A percentile compares a stretch with the other conserved stretches of the same genome.
phyloP scores from a whole-genome alignment of 2,329 filamentous ascomycete genomes.

The Domatiomyces globalis region DNA sequence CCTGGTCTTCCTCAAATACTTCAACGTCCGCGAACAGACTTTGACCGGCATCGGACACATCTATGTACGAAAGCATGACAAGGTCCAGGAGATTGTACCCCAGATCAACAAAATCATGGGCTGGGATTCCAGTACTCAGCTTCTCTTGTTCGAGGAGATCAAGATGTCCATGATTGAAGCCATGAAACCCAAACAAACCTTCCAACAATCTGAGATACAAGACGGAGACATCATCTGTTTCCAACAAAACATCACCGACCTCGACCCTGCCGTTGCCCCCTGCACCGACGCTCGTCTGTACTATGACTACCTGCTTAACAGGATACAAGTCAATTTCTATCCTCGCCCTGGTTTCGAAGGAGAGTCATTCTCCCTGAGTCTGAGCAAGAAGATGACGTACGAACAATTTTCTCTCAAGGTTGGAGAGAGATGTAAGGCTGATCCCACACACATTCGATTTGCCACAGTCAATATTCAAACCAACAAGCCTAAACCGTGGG shows the following conservation, averaged over 20 bases:
- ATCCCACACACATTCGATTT: constrained; percentile 79
- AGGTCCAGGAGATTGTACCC: constrained; percentile 68
- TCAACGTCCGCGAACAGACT: constrained; percentile 62
- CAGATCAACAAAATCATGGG: constrained; percentile 69
- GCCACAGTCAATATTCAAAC: constrained; percentile 67
- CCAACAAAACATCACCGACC: constrained; percentile 46
- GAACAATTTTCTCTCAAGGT: constrained; percentile 76
- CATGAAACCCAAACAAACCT: constrained; percentile 78
- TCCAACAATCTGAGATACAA: constrained; percentile 85
- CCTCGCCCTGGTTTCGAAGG: constrained; percentile 41
- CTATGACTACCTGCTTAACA: constrained; percentile 86
- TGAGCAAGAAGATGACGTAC: constrained; percentile 82
- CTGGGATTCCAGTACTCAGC: constrained; percentile 62
- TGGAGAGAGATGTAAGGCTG: constrained; percentile 58
- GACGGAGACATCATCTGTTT: constrained; percentile 96
- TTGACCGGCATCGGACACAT: constrained; percentile 66
- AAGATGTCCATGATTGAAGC: constrained; percentile 95
- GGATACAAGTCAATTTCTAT: constrained; percentile 63
- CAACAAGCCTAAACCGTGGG: constrained; percentile 60
- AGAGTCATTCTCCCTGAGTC: constrained; percentile 59
- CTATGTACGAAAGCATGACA: constrained; percentile 77
- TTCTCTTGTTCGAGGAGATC: constrained; percentile 85
- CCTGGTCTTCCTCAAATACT: constrained; percentile 84
- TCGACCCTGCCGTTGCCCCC: constrained; percentile 30
- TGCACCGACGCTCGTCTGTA: constrained; percentile 63